Evolutionary conservation across 495 filamentous ascomycete genomes (phyloP), one percentile per base, ranked within the genome.

Genomic region (Friedmanniomyces simplex): DNA sequence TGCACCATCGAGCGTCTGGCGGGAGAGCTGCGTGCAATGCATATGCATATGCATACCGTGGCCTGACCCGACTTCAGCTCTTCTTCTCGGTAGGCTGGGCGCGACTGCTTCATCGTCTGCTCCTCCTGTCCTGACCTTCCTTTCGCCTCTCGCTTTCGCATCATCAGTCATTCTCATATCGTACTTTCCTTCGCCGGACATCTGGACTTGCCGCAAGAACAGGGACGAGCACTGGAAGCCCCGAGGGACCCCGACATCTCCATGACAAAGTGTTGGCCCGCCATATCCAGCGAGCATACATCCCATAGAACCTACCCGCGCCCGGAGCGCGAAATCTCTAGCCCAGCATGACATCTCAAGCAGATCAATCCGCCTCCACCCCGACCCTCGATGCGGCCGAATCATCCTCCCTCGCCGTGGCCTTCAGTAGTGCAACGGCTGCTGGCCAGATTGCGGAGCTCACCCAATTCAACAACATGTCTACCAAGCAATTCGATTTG

Each of bases 391-490:
- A 43, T 43, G 39, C 54, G 3, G 20, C 18, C 18, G 54, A 32
- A n/a, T 4, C 54, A 22, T 20, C 54, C 28, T 8, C 32, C 12
- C 16, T 49, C 2, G 2, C 2, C 12, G 22, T 37, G 8, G 41
- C 45, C 4, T 47, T 56, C 18, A 20, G 37, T 10, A 56, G 54
- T 28, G 54, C 54, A 6, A 47, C 54, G 14, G 54, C 41, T 14
- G 20, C 13, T 34, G 13, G 18, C 12, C 1, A 28, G 14, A 2
- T 56, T 4, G 3, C 39, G 20, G 6, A 47, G 2, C 16, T 56
- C 13, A 37, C 54, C 4, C 45, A 51, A 30, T 57, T 39, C 22
- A 42, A 24, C 55, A 57, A 57, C 47, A 57, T 57, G 55, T 57
- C 55, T n/a, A 50, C 26, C 47, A 50, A 42, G 47, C 6, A 50